Conservation (phyloP, 768 basidiomycete genomes). For the Daedaleopsis sinensis region DNA sequence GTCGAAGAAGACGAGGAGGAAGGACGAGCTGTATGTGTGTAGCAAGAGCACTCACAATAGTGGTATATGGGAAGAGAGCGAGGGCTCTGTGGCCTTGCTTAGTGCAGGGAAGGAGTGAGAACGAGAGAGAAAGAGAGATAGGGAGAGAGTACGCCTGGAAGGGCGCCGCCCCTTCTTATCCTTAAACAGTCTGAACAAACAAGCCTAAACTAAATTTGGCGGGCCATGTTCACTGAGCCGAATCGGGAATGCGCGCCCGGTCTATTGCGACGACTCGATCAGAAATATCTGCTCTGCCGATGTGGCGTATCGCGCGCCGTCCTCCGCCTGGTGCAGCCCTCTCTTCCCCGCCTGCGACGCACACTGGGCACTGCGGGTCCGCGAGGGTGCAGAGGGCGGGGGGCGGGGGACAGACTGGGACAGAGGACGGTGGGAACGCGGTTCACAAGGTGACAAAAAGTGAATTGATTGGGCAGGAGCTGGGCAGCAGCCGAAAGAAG, state of each 20-base stretch:
- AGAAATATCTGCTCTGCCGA: constrained; percentile 15
- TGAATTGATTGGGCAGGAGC: constrained; percentile 22
- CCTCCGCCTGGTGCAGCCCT: background rate
- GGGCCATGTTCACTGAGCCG: constrained; percentile 23
- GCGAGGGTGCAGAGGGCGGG: background rate
- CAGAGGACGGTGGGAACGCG: constrained; percentile 22
- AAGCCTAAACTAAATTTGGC: constrained; percentile 37
- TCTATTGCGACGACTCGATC: constrained; percentile 23
- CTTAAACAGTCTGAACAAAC: constrained; percentile 39
- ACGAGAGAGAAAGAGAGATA: constrained; percentile 38
- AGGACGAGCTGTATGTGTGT: background rate
- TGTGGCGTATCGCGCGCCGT: constrained; percentile 4
- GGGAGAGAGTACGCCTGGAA: constrained; percentile 29
- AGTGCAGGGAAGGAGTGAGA: constrained; percentile 31
- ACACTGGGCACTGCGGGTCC: background rate
- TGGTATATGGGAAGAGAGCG: constrained; percentile 59
- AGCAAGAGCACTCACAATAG: constrained; percentile 43
- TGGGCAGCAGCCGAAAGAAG: constrained; percentile 21
- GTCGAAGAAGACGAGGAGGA: constrained; percentile 11
- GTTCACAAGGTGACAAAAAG: constrained; percentile 28
- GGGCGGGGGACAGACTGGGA: constrained; percentile 12
- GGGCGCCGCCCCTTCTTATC: constrained; percentile 40
- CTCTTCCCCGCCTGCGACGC: background rate
- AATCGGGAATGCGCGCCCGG: constrained; percentile 20
- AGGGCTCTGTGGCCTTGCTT: constrained; percentile 47